Conservation (phyloP, 2,329 filamentous ascomycete genomes). For the Trichoderma koningii region DNA sequence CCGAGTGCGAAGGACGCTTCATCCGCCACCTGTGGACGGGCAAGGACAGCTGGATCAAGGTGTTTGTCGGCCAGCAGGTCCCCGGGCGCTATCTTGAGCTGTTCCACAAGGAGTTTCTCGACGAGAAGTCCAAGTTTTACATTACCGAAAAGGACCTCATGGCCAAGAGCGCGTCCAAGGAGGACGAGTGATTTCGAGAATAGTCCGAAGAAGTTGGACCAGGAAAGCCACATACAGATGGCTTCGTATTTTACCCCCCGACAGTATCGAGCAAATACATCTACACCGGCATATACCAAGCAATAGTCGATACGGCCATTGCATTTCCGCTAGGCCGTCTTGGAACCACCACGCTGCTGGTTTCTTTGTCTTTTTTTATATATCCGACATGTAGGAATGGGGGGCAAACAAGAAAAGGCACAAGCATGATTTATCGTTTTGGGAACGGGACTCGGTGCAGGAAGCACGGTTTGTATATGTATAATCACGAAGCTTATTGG, state of each 20-base stretch:
- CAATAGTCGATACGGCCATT: slow-evolving; percentile 14
- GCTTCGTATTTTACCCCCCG: background rate
- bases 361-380: slow-evolving; percentile 8
- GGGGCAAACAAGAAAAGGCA: slow-evolving; percentile 3
- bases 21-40: slow-evolving; percentile 49
- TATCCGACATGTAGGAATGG: slow-evolving; percentile 9
- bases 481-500: slow-evolving; percentile 15
- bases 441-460: slow-evolving; percentile 2
- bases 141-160: slow-evolving; percentile 43
- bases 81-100: slow-evolving; percentile 42
- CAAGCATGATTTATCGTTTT: background rate
- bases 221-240: background rate
- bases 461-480: slow-evolving; percentile 21
- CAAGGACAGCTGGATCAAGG: slow-evolving; percentile 45
- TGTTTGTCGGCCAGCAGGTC: slow-evolving; percentile 43
- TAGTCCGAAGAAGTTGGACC: background rate
- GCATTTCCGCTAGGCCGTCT: slow-evolving; percentile 2
- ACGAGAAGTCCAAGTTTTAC: slow-evolving; percentile 41
- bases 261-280: slow-evolving; percentile 12
- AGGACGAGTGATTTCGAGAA: background rate
- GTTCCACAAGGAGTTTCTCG: slow-evolving; percentile 42
- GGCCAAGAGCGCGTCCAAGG: slow-evolving; percentile 21
- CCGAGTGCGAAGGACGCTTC: slow-evolving; percentile 45
- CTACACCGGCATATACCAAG: slow-evolving; percentile 18
- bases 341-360: slow-evolving; percentile 12